Conservation (phyloP, 2,329 filamentous ascomycete species). For the Exophiala mesophila region DNA sequence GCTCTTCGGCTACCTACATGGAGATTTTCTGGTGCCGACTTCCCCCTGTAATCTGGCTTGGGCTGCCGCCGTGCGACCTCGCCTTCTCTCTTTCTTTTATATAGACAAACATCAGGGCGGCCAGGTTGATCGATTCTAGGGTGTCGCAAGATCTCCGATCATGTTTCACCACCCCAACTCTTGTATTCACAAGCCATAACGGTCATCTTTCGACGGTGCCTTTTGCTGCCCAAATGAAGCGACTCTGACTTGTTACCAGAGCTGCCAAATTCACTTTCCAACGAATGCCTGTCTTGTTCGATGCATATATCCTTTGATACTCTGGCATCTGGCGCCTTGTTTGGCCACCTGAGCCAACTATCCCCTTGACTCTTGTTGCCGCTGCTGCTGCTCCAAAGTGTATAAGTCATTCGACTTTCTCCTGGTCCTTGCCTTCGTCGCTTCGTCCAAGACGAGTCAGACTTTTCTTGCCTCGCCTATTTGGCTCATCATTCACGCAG, state of each 20-base stretch:
- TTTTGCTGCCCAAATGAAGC: constrained; percentile 22
- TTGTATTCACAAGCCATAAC: constrained; percentile 11
- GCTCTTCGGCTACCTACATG: constrained; percentile 16
- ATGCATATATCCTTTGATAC: constrained; percentile 20
- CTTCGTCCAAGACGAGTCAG: too few relatives aligned
- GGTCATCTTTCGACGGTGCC: constrained; percentile 8
- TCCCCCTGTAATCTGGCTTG: neutral
- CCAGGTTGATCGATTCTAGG: constrained; percentile 17
- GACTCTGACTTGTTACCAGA: constrained; percentile 11
- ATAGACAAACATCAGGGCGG: constrained; percentile 22
- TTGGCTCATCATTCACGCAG: too few relatives aligned
- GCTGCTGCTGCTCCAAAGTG: too few relatives aligned
- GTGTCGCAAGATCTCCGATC: constrained; percentile 25
- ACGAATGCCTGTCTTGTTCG: constrained; percentile 17
- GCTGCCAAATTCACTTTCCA: constrained; percentile 14
- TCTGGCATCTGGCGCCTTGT: constrained; percentile 11
- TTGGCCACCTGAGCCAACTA: constrained; percentile 3
- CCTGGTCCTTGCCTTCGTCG: neutral
- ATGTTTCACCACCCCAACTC: constrained; percentile 16
- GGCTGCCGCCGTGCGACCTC: constrained; percentile 16
- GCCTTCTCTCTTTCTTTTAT: constrained; percentile 14
- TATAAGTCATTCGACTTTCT: constrained; percentile 8
- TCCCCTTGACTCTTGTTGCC: too few relatives aligned
- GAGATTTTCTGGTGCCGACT: too few relatives aligned
- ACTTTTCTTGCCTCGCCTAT: too few relatives aligned